phyloP scores from a whole-genome alignment of 208 protist genomes.

The Herpetomonas tarakana region DNA sequence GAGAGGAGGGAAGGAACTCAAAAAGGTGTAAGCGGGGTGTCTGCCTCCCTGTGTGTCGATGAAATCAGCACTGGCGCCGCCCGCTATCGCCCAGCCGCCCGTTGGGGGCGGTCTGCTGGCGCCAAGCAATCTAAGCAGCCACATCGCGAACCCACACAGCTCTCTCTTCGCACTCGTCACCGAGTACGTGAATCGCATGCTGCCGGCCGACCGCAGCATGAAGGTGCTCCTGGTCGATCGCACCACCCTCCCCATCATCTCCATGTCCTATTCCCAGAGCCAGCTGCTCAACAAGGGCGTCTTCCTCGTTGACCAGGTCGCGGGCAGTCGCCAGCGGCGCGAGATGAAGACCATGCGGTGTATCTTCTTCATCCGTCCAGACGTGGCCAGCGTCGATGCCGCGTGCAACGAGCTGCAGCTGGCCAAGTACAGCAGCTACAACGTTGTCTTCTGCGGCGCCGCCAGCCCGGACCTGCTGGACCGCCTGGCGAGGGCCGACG shows the following conservation, averaged over 20 bases:
- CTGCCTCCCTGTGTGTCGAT: too few species aligned
- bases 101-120: neutral
- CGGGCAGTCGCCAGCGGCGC: constrained; percentile 58
- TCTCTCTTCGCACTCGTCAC: constrained; percentile 48
- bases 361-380: constrained; percentile 92
- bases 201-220: constrained; percentile 76
- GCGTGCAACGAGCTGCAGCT: constrained; percentile 86
- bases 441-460: constrained; percentile 91
- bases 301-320: constrained; percentile 94
- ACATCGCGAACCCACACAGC: constrained; percentile 1
- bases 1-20: too few species aligned
- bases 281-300: constrained; percentile 95
- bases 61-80: neutral
- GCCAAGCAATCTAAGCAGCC: constrained; percentile 2
- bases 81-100: neutral
- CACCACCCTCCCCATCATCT: constrained; percentile 91
- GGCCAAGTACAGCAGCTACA: constrained; percentile 84
- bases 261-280: constrained; percentile 93
- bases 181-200: constrained; percentile 60
- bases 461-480: constrained; percentile 72
- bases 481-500: constrained; percentile 93
- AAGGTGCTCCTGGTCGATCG: constrained; percentile 97
- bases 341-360: constrained; percentile 93
- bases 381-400: constrained; percentile 77
- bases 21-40: too few species aligned